These are phyloP conservation scores for Coemansia sp. DNA, from an alignment of 192 early-diverging fungal species.

Conservation along the genomic window DNA sequence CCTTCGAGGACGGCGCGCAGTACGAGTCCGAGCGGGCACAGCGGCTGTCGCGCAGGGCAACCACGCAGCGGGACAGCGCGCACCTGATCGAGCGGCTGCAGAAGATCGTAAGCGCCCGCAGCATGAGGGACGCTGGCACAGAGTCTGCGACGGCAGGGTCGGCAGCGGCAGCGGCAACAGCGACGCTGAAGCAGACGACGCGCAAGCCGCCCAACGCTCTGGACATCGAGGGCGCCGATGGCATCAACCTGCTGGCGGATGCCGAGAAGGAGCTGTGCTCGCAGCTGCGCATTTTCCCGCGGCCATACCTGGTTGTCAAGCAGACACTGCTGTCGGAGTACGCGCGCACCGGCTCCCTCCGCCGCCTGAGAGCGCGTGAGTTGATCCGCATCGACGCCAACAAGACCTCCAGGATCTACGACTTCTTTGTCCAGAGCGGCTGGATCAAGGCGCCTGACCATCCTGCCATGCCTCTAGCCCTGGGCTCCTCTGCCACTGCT, in stretches of 20 bases:
- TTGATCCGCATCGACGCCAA: slow-evolving; percentile 92
- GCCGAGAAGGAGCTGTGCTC: slow-evolving; percentile 82
- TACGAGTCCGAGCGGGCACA: slow-evolving; percentile 71
- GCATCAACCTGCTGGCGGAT: slow-evolving; percentile 78
- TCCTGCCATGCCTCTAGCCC: slow-evolving; percentile 8
- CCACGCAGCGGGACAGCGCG: slow-evolving; percentile 47
- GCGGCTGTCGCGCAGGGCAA: slow-evolving; percentile 47
- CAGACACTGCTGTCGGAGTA: slow-evolving; percentile 86
- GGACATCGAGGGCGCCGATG: slow-evolving; percentile 80
- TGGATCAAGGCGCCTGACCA: slow-evolving; percentile 73
- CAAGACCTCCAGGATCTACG: slow-evolving; percentile 84
- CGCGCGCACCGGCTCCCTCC: slow-evolving; percentile 68
- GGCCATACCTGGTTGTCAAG: slow-evolving; percentile 91
- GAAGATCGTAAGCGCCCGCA: slow-evolving; percentile 34
- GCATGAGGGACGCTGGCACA: slow-evolving; percentile 9
- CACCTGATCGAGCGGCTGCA: slow-evolving; percentile 37
- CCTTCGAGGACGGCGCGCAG: slow-evolving; percentile 68
- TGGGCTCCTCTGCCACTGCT: slow-evolving; percentile 1
- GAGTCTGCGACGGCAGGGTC: background rate
- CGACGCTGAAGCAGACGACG: slow-evolving; percentile 8
- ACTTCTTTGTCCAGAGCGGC: slow-evolving; percentile 90
- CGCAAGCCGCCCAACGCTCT: slow-evolving; percentile 56
- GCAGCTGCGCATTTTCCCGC: slow-evolving; percentile 79
- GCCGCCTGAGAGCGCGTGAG: slow-evolving; percentile 74
- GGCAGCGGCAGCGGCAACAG: background rate